Base-by-base conservation (phyloP, 768 basidiomycete species). In the Kwoniella shandongensis region DNA sequence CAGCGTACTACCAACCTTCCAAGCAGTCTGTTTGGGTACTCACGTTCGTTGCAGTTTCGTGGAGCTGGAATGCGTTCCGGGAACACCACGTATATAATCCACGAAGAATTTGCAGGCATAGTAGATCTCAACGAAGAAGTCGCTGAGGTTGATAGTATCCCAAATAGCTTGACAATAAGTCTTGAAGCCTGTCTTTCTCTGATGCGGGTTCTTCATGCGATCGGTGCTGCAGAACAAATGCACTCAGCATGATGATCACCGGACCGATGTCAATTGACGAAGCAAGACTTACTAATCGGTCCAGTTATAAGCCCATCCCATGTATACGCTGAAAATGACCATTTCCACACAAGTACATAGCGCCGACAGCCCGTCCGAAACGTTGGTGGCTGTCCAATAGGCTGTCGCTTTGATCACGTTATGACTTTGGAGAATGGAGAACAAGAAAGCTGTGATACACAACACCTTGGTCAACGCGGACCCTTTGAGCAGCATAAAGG, bases 331-430 rank as follows among this genome's bases (percentile, higher is more conserved):
- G 36, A 60, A 53, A 41, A 18, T 36, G 27, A 57, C 74, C 62
- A 88, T 89, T 83, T 94, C 91, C 46, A 93, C 83, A 62, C 88
- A 89, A 27, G 85, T 89, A 17, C 87, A 79, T 3, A 96, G 80
- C 0, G 91, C 89, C 61, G 85, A 88, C 27, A 93, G 77, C 0
- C 91, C 91, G 57, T 94, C 82, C 0, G 89, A 83, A 48, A 94
- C 84, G 69, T 94, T 94, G 3, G 86, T 85, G 32, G 80, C 77
- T 2, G 90, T 88, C 91, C 91, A 92, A 69, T 85, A 91, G 53
- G 81, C 42, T 0, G 89, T 89, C n/a, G 78, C 89, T 83, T 67
- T 65, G 59, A 93, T 89, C 38, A 89, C 86, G 27, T 79, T 76
- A 44, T 85, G 82, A 18, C 59, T 51, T 44, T 86, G 83, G 29